Evolutionary conservation across 306 rosid species (phyloP).

Genomic region (Trichosanthes cucumerina): DNA sequence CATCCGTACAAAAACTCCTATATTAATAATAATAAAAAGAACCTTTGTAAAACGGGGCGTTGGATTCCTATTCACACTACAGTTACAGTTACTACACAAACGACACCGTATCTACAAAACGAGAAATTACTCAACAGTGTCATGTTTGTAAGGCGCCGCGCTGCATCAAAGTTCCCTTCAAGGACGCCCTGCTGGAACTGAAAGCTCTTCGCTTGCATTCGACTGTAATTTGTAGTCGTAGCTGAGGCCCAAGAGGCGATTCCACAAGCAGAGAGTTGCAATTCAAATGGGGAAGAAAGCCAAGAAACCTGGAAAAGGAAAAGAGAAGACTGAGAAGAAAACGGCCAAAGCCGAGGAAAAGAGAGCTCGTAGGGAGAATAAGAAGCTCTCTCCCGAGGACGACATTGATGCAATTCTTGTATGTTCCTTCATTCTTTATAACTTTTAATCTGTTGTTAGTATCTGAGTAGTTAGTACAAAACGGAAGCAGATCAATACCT

Average conservation of each 20-base stretch:
- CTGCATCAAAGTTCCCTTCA: neutral
- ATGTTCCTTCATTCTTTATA: neutral
- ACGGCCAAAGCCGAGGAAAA: conserved; percentile 82
- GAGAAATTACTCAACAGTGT: neutral
- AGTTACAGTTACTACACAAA: too few relatives aligned
- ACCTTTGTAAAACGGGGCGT: too few relatives aligned
- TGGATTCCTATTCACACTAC: too few relatives aligned
- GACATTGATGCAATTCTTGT: conserved; percentile 95
- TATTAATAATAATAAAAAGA: too few relatives aligned
- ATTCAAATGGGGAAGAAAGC: conserved; percentile 77
- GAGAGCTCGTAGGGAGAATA: conserved; percentile 72
- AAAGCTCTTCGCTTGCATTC: neutral
- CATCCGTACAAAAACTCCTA: too few relatives aligned
- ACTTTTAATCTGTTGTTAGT: neutral
- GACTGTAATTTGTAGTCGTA: neutral
- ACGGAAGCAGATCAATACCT: neutral
- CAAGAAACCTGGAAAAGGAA: conserved; percentile 91
- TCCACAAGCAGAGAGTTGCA: neutral
- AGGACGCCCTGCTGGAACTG: neutral
- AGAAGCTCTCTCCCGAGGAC: conserved; percentile 93
- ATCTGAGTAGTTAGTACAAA: neutral
- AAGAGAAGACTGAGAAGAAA: conserved; percentile 84
- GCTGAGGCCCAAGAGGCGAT: neutral
- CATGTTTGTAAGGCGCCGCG: neutral
- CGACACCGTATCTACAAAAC: neutral